phyloP scores from a whole-genome alignment of 2,329 filamentous ascomycete species.

The Cytospora schulzeri region DNA sequence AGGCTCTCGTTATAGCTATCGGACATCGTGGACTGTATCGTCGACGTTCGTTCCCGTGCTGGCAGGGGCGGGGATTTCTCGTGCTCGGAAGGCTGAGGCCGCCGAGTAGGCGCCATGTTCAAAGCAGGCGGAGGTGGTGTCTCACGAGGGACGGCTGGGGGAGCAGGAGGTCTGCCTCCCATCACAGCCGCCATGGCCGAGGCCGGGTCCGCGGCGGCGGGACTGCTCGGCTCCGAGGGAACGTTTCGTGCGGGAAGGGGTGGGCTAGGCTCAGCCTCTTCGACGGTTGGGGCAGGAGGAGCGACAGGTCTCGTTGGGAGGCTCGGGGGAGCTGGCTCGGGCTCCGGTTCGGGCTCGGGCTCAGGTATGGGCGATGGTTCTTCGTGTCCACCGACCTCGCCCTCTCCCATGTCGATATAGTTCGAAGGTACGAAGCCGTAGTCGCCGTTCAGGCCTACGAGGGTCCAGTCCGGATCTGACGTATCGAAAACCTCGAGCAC shows the following conservation, averaged over 20 bases:
- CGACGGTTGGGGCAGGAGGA: conserved; percentile 34
- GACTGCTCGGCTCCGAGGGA: conserved; percentile 36
- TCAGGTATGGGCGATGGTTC: conserved; percentile 43
- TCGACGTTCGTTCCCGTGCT: conserved; percentile 60
- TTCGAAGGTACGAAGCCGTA: conserved; percentile 95
- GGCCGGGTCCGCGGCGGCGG: conserved; percentile 49
- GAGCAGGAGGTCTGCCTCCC: conserved; percentile 46
- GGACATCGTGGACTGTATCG: conserved; percentile 38
- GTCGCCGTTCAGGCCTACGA: conserved; percentile 81
- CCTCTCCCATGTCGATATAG: conserved; percentile 77
- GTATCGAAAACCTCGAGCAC: conserved; percentile 83
- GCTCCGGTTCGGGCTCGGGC: conserved; percentile 34
- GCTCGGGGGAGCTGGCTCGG: conserved; percentile 33
- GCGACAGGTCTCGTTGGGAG: conserved; percentile 47
- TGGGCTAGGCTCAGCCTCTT: conserved; percentile 42
- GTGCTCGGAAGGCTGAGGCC: conserved; percentile 63
- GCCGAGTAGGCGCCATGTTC: conserved; percentile 52
- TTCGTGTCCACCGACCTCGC: conserved; percentile 43
- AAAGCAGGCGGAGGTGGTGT: conserved; percentile 38
- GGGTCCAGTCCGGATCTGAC: conserved; percentile 93
- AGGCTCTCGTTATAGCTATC: conserved; percentile 35
- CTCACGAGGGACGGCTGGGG: conserved; percentile 53
- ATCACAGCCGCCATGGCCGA: conserved; percentile 60
- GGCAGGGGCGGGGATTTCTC: conserved; percentile 66
- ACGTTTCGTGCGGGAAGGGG: conserved; percentile 42